Conservation (phyloP, 495 filamentous ascomycete genomes). For the Copromyces sp. region DNA sequence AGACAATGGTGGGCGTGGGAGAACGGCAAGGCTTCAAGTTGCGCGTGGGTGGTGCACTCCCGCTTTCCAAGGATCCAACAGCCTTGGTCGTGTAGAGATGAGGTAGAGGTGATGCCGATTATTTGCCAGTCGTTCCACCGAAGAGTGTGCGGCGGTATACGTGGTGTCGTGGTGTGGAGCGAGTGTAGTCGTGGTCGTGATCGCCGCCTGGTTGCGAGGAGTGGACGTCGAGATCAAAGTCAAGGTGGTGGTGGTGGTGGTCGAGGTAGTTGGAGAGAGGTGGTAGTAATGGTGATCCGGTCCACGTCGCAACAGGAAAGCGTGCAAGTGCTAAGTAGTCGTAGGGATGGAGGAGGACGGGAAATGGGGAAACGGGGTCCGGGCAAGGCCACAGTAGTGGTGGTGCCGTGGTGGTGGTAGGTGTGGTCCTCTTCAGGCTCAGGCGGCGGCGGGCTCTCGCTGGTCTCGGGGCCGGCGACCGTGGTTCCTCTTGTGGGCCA, state of each 20-base stretch:
- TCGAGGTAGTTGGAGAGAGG: not conserved
- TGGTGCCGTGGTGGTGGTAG: not conserved
- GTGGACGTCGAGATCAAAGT: not conserved
- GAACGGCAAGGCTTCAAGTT: not conserved
- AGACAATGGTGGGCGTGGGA: not conserved
- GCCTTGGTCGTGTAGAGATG: not conserved
- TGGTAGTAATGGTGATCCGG: not conserved
- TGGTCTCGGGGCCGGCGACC: constrained; percentile 3
- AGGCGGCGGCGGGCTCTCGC: not conserved
- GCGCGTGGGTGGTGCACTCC: not conserved
- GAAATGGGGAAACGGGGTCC: not conserved
- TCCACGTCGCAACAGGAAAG: not conserved
- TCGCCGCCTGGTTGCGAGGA: not conserved
- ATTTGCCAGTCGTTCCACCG: not conserved
- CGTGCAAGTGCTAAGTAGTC: not conserved
- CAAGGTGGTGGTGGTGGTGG: not conserved
- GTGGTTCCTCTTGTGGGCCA: constrained; percentile 9
- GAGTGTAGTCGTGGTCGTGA: not conserved
- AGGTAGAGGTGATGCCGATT: not conserved
- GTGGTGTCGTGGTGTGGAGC: not conserved
- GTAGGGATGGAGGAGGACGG: not conserved
- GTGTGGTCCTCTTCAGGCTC: not conserved
- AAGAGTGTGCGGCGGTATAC: not conserved
- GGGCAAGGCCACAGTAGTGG: not conserved
- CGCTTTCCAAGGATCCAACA: not conserved